These are phyloP conservation scores for Trebouxia sp. DNA, from an alignment of 139 green algal species.

Conservation along the genomic window DNA sequence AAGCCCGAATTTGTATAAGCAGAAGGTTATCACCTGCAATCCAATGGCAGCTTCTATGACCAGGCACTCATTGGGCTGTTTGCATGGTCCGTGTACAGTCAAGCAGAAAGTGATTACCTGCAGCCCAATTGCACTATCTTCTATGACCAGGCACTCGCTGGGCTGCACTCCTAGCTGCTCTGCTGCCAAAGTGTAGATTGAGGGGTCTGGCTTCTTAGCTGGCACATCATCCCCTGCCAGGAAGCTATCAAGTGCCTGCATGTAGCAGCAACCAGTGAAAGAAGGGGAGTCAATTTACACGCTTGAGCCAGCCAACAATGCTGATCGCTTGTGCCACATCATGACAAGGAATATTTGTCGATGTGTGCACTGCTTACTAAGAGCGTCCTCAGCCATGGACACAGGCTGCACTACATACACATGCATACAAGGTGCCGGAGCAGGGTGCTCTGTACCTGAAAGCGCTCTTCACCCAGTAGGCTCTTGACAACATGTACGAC, in stretches of 20 bases:
- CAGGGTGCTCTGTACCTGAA: constrained; percentile 36
- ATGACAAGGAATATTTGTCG: neutral
- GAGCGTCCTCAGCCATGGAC: too few relatives aligned
- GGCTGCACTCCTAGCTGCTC: constrained; percentile 78
- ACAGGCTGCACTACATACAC: neutral
- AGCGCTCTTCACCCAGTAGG: constrained; percentile 81
- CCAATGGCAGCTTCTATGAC: constrained; percentile 97
- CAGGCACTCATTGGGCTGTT: constrained; percentile 75
- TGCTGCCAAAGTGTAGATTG: constrained; percentile 86
- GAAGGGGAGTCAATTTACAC: too few relatives aligned
- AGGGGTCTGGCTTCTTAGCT: constrained; percentile 80
- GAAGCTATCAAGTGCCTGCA: constrained; percentile 81
- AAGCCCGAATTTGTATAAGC: neutral
- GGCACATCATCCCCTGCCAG: constrained; percentile 76
- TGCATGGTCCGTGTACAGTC: neutral
- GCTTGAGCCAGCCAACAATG: too few relatives aligned
- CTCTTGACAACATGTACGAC: constrained; percentile 73
- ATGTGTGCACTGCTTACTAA: too few relatives aligned
- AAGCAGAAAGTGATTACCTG: constrained; percentile 6
- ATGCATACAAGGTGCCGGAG: neutral
- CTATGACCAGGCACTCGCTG: constrained; percentile 86
- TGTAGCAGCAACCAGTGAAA: neutral
- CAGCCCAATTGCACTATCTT: constrained; percentile 94
- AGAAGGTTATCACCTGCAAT: constrained; percentile 35
- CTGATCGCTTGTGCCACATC: neutral